These are phyloP conservation scores for Acrasis kona DNA, from an alignment of 78 protist genomes.

Conservation along the genomic window DNA sequence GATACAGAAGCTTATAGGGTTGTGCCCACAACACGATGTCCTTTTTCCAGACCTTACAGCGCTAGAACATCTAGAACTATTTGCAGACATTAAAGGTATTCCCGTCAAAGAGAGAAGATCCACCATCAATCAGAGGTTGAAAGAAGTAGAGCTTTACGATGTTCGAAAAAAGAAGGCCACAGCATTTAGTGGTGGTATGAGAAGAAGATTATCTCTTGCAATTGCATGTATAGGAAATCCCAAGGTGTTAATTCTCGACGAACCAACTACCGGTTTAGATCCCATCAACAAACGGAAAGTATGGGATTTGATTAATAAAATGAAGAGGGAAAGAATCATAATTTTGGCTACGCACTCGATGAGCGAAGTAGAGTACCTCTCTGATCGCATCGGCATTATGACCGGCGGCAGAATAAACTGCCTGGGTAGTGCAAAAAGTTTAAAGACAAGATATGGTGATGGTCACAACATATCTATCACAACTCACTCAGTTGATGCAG, in stretches of 20 bases:
- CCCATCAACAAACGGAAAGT: slow-evolving; percentile 46
- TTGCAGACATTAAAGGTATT: slow-evolving; percentile 34
- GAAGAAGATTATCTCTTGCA: slow-evolving; percentile 50
- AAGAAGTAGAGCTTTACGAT: slow-evolving; percentile 15
- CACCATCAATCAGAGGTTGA: neutral
- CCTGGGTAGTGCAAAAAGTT: too few relatives aligned
- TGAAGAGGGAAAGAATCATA: slow-evolving; percentile 25
- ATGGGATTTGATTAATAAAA: slow-evolving; percentile 58
- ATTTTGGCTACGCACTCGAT: slow-evolving; percentile 83
- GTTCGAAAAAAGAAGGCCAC: neutral
- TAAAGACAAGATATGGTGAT: too few relatives aligned
- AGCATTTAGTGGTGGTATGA: slow-evolving; percentile 47
- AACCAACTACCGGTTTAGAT: slow-evolving; percentile 74
- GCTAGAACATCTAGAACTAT: slow-evolving; percentile 48
- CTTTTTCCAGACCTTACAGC: slow-evolving; percentile 48
- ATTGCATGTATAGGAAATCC: slow-evolving; percentile 15
- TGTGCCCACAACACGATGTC: slow-evolving; percentile 63
- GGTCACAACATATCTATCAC: too few relatives aligned
- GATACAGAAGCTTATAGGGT: slow-evolving; percentile 38
- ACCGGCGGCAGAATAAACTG: too few relatives aligned
- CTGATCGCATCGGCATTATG: too few relatives aligned
- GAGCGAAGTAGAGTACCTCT: slow-evolving; percentile 84
- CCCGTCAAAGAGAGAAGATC: neutral
- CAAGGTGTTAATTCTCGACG: slow-evolving; percentile 33
- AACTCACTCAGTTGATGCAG: too few relatives aligned